These are phyloP conservation scores for Cryptococcus sp. DNA, from an alignment of 1,284 basidiomycete genomes.

Conservation along the genomic window DNA sequence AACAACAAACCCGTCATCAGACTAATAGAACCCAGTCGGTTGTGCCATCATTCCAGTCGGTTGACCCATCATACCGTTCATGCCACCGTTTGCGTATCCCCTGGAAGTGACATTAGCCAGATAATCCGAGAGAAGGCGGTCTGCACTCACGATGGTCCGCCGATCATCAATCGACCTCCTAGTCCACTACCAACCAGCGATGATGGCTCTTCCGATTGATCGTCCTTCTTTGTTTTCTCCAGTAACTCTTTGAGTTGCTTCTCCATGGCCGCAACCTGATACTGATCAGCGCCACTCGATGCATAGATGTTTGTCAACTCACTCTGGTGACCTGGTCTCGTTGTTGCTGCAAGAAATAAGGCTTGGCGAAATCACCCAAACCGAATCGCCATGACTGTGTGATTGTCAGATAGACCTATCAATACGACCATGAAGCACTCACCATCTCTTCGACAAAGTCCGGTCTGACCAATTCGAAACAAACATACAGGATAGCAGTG, in stretches of 20 bases:
- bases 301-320: neutral
- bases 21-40: conserved; percentile 47
- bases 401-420: neutral
- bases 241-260: conserved; percentile 45
- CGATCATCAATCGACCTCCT: conserved; percentile 45
- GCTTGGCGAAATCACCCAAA: conserved; percentile 93
- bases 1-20: no score
- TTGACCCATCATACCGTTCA: conserved; percentile 18
- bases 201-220: conserved; percentile 28
- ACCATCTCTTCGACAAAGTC: conserved; percentile 86
- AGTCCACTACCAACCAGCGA: conserved; percentile 37
- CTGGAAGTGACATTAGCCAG: conserved; percentile 9
- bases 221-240: conserved; percentile 33
- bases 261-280: conserved; percentile 33
- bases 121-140: no score
- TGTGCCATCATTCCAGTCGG: conserved; percentile 35
- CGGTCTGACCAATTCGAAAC: conserved; percentile 85
- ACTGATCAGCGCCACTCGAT: no score
- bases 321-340: conserved; percentile 49
- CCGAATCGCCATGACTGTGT: conserved; percentile 79
- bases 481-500: conserved; percentile 80
- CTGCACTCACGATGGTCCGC: conserved; percentile 36
- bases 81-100: conserved; percentile 21
- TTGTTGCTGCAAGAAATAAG: conserved; percentile 83
- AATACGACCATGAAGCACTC: conserved; percentile 6